Evolutionary conservation across 495 filamentous ascomycete species (phyloP).

Genomic region (Cercophora samala): DNA sequence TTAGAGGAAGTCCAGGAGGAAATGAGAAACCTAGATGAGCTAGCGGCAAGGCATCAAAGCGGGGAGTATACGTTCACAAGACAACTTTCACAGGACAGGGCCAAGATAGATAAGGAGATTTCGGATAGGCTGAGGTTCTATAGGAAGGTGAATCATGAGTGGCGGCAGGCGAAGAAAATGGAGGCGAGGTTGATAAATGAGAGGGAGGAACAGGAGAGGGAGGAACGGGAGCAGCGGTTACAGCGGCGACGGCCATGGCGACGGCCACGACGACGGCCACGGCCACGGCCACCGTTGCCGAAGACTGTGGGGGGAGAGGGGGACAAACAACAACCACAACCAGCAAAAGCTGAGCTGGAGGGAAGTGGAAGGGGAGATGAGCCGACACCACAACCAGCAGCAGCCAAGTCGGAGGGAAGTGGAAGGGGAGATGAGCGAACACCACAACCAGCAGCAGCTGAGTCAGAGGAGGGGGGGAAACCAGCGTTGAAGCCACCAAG

Average conservation of each 20-base stretch:
- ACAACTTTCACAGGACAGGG: background rate
- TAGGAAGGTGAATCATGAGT: background rate
- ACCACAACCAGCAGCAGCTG: background rate
- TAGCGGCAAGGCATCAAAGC: background rate
- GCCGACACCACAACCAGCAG: background rate
- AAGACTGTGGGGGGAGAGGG: too few species aligned
- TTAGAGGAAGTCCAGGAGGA: background rate
- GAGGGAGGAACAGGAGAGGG: background rate
- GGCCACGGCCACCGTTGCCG: background rate
- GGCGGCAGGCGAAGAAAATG: background rate
- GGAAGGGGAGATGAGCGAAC: too few species aligned
- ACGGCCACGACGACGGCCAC: too few species aligned
- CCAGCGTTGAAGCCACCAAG: too few species aligned
- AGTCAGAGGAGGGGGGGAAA: too few species aligned
- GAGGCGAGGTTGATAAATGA: background rate
- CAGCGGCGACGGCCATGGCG: too few species aligned
- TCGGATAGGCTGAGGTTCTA: background rate
- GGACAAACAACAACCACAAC: too few species aligned
- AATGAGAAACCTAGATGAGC: background rate
- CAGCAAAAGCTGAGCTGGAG: too few species aligned
- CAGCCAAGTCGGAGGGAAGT: too few species aligned
- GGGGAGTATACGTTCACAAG: background rate
- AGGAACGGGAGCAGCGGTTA: too few species aligned
- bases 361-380: too few species aligned
- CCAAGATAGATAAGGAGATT: background rate